phyloP scores from a whole-genome alignment of 768 basidiomycete species.

The Lyophyllum shimeji region DNA sequence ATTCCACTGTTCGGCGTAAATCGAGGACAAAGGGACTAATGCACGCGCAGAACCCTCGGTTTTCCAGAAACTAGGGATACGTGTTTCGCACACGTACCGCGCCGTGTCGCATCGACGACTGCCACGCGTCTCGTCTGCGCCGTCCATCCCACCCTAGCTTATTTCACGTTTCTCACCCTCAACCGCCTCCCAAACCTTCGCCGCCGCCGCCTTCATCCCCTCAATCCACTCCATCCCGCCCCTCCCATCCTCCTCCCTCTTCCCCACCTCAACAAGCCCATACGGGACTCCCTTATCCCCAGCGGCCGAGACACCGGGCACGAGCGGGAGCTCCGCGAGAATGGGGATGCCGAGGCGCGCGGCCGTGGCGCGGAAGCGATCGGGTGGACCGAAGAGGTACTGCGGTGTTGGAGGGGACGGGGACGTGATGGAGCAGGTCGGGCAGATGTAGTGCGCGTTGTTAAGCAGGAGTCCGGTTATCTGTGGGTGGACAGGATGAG shows the following conservation, averaged over 20 bases:
- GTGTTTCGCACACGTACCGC: no score
- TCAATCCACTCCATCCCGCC: conserved; percentile 18
- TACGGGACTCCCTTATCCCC: conserved; percentile 62
- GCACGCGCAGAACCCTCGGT: no score
- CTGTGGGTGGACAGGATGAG: conserved; percentile 35
- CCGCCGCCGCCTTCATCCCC: conserved; percentile 16
- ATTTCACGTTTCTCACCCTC: neutral
- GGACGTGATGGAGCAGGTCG: conserved; percentile 45
- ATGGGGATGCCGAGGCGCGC: conserved; percentile 56
- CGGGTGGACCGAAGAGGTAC: conserved; percentile 70
- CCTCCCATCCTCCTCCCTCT: conserved; percentile 11
- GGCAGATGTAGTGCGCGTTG: conserved; percentile 81
- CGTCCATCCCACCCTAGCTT: neutral
- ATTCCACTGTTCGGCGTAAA: no score
- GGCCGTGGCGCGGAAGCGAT: conserved; percentile 60
- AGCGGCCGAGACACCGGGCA: conserved; percentile 66
- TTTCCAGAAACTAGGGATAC: no score
- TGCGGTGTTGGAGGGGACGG: conserved; percentile 33
- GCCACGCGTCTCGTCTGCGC: no score
- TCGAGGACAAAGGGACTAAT: no score
- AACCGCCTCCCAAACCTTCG: conserved; percentile 11
- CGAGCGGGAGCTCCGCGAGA: conserved; percentile 81
- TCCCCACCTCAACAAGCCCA: conserved; percentile 14
- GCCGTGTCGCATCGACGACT: no score
- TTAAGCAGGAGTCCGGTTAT: conserved; percentile 88